Evolutionary conservation across 139 green algal species (phyloP), one percentile per base, ranked within the genome.

Genomic region (Ostreobium quekettii): DNA sequence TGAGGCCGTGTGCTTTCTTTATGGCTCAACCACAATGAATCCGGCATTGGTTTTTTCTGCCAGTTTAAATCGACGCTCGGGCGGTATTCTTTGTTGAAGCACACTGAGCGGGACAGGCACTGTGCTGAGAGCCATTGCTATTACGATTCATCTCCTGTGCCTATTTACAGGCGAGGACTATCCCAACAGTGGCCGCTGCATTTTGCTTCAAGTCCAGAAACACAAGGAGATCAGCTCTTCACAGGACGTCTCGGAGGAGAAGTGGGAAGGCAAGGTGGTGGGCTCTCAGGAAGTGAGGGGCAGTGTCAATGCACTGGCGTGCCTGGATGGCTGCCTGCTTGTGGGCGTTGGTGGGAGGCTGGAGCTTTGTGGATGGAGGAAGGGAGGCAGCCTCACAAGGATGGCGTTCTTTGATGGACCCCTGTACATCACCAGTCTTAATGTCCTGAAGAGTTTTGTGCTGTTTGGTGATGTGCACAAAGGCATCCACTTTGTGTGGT

Each of bases 121-220:
- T n/a, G n/a, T n/a, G n/a, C n/a, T n/a, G n/a, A n/a, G n/a, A n/a
- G n/a, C n/a, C n/a, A n/a, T n/a, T n/a, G n/a, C n/a, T n/a, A n/a
- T n/a, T n/a, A n/a, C n/a, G n/a, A n/a, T n/a, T n/a, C n/a, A n/a
- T n/a, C n/a, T n/a, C n/a, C n/a, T n/a, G n/a, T n/a, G n/a, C n/a
- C n/a, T n/a, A n/a, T n/a, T n/a, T n/a, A n/a, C 53, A 68, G 61
- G 61, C 3, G 61, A 68, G 24, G 61, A 68, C 61, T 68, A 68
- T 28, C 61, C 61, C 4, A 57, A 19, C 6, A 57, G 37, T n/a
- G 61, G 61, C n/a, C 61, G 61, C 7, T 49, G 38, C 15, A 36
- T 68, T 5, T 53, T 68, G 61, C 36, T 68, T 3, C 26, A 53
- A 15, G 35, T 68, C 28, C n/a, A 6, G 8, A 68, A 56, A 7